Percentiles rank a stretch among this genome's conserved stretches.
phyloP scores from a whole-genome alignment of 139 green algal species.

The Nannochloris sp. region DNA sequence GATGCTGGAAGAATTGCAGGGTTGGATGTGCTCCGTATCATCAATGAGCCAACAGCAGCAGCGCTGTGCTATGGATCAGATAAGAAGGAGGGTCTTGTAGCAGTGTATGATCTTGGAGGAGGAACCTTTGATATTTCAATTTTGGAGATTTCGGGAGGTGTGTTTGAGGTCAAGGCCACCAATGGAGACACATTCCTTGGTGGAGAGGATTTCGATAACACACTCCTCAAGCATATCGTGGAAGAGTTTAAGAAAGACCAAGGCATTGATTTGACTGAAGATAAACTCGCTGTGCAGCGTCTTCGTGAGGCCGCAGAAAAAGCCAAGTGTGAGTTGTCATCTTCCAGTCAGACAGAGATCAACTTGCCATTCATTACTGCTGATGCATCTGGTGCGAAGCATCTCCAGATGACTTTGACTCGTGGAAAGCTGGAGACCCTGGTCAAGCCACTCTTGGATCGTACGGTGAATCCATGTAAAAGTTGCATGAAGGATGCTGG shows the following conservation, averaged over 20 bases:
- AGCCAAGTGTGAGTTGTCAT: slow-evolving; percentile 96
- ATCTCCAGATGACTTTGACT: slow-evolving; percentile 27
- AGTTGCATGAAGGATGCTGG: slow-evolving; percentile 83
- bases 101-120: slow-evolving; percentile 86
- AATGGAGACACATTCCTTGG: slow-evolving; percentile 99
- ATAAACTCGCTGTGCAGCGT: slow-evolving; percentile 93
- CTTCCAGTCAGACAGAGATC: slow-evolving; percentile 83
- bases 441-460: slow-evolving; percentile 74
- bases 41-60: slow-evolving; percentile 98
- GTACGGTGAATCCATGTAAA: slow-evolving; percentile 88
- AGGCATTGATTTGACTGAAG: slow-evolving; percentile 88
- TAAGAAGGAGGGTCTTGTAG: slow-evolving; percentile 93
- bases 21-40: slow-evolving; percentile 93
- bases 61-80: slow-evolving; percentile 91
- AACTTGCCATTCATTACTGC: slow-evolving; percentile 99
- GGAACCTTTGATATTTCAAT: slow-evolving; percentile 99
- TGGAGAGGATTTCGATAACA: slow-evolving; percentile 98
- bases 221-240: slow-evolving; percentile 55
- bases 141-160: slow-evolving; percentile 91
- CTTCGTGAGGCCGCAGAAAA: slow-evolving; percentile 89
- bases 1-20: slow-evolving; percentile 75
- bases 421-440: slow-evolving; percentile 83
- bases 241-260: slow-evolving; percentile 71
- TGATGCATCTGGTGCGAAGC: slow-evolving; percentile 62
- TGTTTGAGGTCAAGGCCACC: slow-evolving; percentile 95